Conservation (phyloP, 2,329 filamentous ascomycete species). For the Xylaria polymorpha region DNA sequence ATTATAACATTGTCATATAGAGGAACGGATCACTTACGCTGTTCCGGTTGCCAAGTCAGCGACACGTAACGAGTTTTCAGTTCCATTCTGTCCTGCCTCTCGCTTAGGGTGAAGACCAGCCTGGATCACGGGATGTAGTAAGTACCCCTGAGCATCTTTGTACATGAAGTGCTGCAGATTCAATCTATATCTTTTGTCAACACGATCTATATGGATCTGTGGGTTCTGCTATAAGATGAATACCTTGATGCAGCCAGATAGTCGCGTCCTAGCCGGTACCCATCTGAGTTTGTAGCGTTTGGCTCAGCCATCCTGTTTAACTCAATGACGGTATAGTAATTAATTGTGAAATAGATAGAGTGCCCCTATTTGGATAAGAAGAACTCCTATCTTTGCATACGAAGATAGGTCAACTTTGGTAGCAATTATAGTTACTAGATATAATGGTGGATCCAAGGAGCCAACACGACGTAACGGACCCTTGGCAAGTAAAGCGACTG, state of each 20-base stretch:
- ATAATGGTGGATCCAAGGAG: background rate
- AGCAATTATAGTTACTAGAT: background rate
- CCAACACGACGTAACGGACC: background rate
- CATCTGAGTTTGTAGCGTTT: conserved; percentile 16
- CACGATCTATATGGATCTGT: background rate
- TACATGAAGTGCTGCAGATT: conserved; percentile 36
- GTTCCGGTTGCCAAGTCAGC: conserved; percentile 37
- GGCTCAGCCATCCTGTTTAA: conserved; percentile 11
- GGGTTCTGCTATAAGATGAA: background rate
- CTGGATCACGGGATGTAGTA: conserved; percentile 33
- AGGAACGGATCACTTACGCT: conserved; percentile 10
- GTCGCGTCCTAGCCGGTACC: conserved; percentile 26
- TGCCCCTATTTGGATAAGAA: background rate
- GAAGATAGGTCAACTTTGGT: too few species aligned
- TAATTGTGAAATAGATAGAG: background rate
- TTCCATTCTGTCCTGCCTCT: conserved; percentile 2
- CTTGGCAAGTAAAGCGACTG: background rate
- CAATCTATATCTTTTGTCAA: conserved; percentile 22
- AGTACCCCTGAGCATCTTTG: conserved; percentile 29
- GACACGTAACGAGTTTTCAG: background rate
- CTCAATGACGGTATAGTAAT: background rate
- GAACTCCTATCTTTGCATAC: background rate
- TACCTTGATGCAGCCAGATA: conserved; percentile 33
- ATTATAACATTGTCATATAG: background rate
- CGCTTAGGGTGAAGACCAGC: conserved; percentile 9